Percentiles rank a stretch among this genome's conserved stretches.
These are phyloP conservation scores for Sindora glabra DNA, from an alignment of 306 rosid genomes.

Conservation along the genomic window DNA sequence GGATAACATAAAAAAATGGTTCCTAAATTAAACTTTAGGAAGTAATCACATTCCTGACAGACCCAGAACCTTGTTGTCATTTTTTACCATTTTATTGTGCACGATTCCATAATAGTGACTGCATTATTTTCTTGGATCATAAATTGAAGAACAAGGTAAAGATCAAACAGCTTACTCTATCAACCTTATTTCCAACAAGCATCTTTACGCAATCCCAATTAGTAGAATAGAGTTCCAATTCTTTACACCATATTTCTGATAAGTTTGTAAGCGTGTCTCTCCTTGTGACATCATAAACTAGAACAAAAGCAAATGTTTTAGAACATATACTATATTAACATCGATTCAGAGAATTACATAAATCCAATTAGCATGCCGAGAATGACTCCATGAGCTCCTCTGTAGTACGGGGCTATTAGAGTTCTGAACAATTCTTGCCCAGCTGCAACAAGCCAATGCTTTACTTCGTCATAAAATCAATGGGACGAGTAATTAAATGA, in stretches of 20 bases:
- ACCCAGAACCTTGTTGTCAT: no score
- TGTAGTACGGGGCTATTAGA: slow-evolving; percentile 75
- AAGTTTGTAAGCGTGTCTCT: slow-evolving; percentile 77
- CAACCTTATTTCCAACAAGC: slow-evolving; percentile 96
- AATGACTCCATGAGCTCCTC: slow-evolving; percentile 89
- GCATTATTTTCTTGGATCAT: no score
- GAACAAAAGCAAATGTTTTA: neutral
- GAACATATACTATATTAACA: no score
- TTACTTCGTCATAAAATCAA: slow-evolving; percentile 31
- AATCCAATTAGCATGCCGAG: slow-evolving; percentile 48
- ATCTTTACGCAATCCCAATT: slow-evolving; percentile 79
- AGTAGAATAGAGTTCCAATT: slow-evolving; percentile 79
- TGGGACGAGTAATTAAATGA: slow-evolving; percentile 16
- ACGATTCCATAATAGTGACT: no score
- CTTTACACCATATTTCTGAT: slow-evolving; percentile 91
- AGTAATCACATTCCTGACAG: no score
- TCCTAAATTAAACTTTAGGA: no score
- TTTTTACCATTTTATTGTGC: no score
- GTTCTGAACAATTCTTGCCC: slow-evolving; percentile 96
- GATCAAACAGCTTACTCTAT: slow-evolving; percentile 54
- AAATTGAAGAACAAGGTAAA: neutral
- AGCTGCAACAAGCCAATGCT: slow-evolving; percentile 58
- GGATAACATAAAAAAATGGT: no score
- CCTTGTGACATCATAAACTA: slow-evolving; percentile 89
- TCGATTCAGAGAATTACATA: neutral